phyloP scores from a whole-genome alignment of 208 protist species.

The Trypanosoma brucei region DNA sequence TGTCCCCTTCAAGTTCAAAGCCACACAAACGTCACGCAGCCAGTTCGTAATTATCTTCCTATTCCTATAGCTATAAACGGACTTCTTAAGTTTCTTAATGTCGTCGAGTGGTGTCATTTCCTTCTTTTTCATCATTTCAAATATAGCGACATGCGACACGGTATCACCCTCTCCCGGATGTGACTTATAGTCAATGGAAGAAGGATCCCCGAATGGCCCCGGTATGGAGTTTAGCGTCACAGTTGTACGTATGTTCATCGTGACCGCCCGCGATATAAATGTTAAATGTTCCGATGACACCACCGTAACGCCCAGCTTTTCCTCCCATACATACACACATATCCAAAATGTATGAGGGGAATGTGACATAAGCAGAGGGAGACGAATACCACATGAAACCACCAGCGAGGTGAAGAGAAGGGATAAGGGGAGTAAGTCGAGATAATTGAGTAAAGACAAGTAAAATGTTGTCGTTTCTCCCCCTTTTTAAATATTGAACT shows the following conservation, averaged over 20 bases:
- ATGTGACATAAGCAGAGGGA: no score
- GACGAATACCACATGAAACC: no score
- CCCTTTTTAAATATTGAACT: no score
- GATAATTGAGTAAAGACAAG: no score
- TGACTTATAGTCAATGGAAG: constrained; percentile 69
- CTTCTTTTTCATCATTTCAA: constrained; percentile 64
- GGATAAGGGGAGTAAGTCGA: no score
- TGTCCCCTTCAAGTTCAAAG: constrained; percentile 69
- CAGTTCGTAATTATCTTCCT: constrained; percentile 75
- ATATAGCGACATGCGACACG: constrained; percentile 52
- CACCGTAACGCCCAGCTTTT: neutral
- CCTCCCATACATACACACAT: no score
- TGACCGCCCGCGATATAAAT: constrained; percentile 2
- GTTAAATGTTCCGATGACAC: neutral
- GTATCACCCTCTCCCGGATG: constrained; percentile 54
- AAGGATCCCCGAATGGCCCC: constrained; percentile 51
- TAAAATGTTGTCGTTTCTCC: no score
- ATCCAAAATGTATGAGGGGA: no score
- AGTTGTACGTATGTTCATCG: constrained; percentile 59
- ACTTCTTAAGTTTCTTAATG: constrained; percentile 67
- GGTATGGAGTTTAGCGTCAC: constrained; percentile 64
- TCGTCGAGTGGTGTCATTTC: constrained; percentile 54
- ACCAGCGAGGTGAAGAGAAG: no score
- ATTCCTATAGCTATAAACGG: constrained; percentile 83
- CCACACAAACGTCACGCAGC: constrained; percentile 75